Evolutionary conservation across 768 basidiomycete species (phyloP).

Genomic region (Kwoniella botswanensis): DNA sequence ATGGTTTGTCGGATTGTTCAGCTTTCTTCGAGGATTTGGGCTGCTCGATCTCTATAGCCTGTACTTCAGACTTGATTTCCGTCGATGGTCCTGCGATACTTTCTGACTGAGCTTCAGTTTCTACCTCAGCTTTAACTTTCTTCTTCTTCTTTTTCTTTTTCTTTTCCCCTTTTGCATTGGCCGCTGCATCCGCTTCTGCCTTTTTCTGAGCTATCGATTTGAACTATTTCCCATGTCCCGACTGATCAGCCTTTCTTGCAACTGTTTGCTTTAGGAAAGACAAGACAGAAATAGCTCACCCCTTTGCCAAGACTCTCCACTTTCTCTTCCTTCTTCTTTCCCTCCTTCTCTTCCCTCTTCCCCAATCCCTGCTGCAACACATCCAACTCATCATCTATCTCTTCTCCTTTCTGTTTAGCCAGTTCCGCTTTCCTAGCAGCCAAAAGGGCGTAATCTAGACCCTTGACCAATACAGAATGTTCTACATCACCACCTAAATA

Average conservation of each 20-base stretch:
- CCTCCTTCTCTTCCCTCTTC: constrained; percentile 19
- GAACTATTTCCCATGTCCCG: constrained; percentile 38
- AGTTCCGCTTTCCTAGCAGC: constrained; percentile 78
- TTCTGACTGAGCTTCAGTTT: constrained; percentile 36
- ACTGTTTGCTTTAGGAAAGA: constrained; percentile 5
- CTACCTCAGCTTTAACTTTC: constrained; percentile 36
- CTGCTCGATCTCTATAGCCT: not conserved
- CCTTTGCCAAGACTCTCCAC: constrained; percentile 46
- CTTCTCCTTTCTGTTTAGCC: constrained; percentile 68
- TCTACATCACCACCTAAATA: constrained; percentile 84
- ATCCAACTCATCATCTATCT: constrained; percentile 76
- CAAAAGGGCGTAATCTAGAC: constrained; percentile 80
- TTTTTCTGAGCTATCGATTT: constrained; percentile 53
- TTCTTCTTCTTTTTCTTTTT: constrained; percentile 55
- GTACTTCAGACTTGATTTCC: not conserved
- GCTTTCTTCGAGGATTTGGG: not conserved
- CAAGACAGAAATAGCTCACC: constrained; percentile 33
- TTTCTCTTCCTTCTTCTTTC: constrained; percentile 31
- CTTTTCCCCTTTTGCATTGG: constrained; percentile 37
- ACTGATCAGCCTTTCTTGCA: not conserved
- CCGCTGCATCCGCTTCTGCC: constrained; percentile 33
- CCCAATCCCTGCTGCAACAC: constrained; percentile 27
- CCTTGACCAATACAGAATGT: constrained; percentile 83
- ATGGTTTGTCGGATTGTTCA: not conserved
- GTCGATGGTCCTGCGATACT: constrained; percentile 21